These are phyloP conservation scores for Misopates orontium DNA, from an alignment of 257 asterid species.

Conservation along the genomic window DNA sequence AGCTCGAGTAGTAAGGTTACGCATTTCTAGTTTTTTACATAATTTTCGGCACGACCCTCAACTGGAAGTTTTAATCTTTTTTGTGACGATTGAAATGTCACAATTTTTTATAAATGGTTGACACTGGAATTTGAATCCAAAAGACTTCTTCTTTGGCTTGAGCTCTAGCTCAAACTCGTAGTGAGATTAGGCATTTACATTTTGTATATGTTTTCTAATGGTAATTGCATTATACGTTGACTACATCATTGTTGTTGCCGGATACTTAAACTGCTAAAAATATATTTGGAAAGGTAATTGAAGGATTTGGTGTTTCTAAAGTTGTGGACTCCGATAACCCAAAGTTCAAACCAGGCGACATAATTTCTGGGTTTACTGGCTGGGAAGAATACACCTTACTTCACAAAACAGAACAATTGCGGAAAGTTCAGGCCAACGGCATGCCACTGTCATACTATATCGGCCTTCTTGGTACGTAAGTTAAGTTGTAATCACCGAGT, in stretches of 20 bases:
- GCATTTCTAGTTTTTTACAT: too few species aligned
- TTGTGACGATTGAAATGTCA: too few species aligned
- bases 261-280: not conserved
- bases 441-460: constrained; percentile 70
- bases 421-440: constrained; percentile 55
- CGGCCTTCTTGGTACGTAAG: constrained; percentile 76
- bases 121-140: too few species aligned
- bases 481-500: not conserved
- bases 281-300: constrained; percentile 48
- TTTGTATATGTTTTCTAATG: too few species aligned
- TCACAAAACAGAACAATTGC: constrained; percentile 49
- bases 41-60: too few species aligned
- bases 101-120: too few species aligned
- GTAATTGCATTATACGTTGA: too few species aligned
- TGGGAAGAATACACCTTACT: constrained; percentile 95
- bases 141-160: too few species aligned
- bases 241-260: not conserved
- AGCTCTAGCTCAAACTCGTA: too few species aligned
- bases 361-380: constrained; percentile 75
- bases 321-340: constrained; percentile 77
- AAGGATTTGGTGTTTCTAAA: constrained; percentile 83
- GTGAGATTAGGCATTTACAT: too few species aligned
- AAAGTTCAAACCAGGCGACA: constrained; percentile 66
- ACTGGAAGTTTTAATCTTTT: too few species aligned
- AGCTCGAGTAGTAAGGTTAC: too few species aligned